Evolutionary conservation across 2,329 filamentous ascomycete species (phyloP).

Genomic region (Fusarium heterosporum): DNA sequence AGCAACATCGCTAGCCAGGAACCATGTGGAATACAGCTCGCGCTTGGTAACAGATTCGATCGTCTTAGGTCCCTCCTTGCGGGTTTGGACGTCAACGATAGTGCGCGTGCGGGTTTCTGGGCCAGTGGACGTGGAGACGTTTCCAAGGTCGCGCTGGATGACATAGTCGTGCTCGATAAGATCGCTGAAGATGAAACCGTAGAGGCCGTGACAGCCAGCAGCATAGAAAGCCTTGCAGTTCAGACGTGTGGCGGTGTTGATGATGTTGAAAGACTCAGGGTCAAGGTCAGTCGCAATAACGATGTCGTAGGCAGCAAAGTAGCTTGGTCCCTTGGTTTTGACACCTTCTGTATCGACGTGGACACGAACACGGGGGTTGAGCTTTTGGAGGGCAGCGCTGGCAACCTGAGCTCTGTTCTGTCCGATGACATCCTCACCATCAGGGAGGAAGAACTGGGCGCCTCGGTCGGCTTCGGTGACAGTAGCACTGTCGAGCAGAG

Average conservation of each 20-base stretch:
- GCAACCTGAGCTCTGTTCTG: conserved; percentile 88
- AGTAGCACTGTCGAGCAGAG: conserved; percentile 81
- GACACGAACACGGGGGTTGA: conserved; percentile 90
- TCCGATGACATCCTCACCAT: conserved; percentile 75
- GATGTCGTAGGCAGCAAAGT: conserved; percentile 83
- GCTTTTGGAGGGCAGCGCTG: conserved; percentile 78
- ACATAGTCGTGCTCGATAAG: conserved; percentile 91
- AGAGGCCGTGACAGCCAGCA: conserved; percentile 86
- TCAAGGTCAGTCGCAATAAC: conserved; percentile 91
- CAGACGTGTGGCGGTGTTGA: conserved; percentile 88
- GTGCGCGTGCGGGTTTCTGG: conserved; percentile 82
- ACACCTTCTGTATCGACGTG: conserved; percentile 76
- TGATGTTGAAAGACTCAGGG: conserved; percentile 76
- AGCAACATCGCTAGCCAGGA: conserved; percentile 83
- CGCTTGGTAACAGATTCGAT: conserved; percentile 91
- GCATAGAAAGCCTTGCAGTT: conserved; percentile 88
- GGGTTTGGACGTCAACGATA: conserved; percentile 77
- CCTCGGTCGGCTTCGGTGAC: conserved; percentile 85
- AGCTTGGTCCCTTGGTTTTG: conserved; percentile 74
- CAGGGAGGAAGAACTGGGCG: conserved; percentile 82
- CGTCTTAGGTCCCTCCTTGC: conserved; percentile 73
- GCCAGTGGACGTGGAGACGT: conserved; percentile 70
- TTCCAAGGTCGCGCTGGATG: conserved; percentile 85
- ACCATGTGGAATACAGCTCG: conserved; percentile 88
- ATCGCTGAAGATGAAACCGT: conserved; percentile 95